Percentiles rank a stretch among this genome's conserved stretches.
Conservation (phyloP, 2,329 filamentous ascomycete genomes). For the Colletotrichum sojae region DNA sequence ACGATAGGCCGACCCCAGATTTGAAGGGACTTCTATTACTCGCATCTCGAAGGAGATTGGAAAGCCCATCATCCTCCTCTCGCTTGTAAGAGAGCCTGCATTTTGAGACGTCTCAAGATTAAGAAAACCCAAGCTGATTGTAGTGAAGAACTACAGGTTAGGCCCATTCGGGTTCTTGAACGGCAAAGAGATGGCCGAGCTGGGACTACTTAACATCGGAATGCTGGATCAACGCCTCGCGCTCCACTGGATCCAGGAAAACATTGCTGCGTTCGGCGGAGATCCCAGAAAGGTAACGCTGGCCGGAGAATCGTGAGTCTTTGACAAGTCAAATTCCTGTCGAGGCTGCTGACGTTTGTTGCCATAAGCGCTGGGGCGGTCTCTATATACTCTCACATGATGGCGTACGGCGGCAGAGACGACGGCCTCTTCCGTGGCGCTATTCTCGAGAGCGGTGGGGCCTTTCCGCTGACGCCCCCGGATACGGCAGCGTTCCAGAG, state of each 20-base stretch:
- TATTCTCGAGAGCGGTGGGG: slow-evolving; percentile 61
- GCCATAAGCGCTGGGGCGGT: slow-evolving; percentile 2
- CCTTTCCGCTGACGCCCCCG: slow-evolving; percentile 43
- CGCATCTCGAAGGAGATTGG: neutral
- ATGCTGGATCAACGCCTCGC: slow-evolving; percentile 36
- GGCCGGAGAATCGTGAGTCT: slow-evolving; percentile 58
- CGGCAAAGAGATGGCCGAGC: slow-evolving; percentile 31
- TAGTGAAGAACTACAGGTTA: slow-evolving; percentile 31
- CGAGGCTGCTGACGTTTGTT: neutral
- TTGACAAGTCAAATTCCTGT: no score
- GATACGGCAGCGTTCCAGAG: slow-evolving; percentile 50
- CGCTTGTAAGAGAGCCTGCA: neutral
- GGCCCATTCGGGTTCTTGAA: slow-evolving; percentile 40
- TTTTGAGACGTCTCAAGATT: no score
- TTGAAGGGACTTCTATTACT: slow-evolving; percentile 2
- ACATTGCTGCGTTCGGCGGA: slow-evolving; percentile 35
- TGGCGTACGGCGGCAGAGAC: slow-evolving; percentile 66
- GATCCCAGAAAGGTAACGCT: slow-evolving; percentile 59
- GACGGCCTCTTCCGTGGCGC: slow-evolving; percentile 67
- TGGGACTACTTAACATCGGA: slow-evolving; percentile 52
- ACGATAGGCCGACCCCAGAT: slow-evolving; percentile 10
- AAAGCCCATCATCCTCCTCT: neutral
- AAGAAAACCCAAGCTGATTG: no score
- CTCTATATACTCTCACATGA: slow-evolving; percentile 53
- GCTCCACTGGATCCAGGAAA: slow-evolving; percentile 40